A percentile compares a stretch with the other conserved stretches of the same genome.
Evolutionary conservation across 1,139 yeast species (phyloP).

Genomic region (Taphrina wiesneri): DNA sequence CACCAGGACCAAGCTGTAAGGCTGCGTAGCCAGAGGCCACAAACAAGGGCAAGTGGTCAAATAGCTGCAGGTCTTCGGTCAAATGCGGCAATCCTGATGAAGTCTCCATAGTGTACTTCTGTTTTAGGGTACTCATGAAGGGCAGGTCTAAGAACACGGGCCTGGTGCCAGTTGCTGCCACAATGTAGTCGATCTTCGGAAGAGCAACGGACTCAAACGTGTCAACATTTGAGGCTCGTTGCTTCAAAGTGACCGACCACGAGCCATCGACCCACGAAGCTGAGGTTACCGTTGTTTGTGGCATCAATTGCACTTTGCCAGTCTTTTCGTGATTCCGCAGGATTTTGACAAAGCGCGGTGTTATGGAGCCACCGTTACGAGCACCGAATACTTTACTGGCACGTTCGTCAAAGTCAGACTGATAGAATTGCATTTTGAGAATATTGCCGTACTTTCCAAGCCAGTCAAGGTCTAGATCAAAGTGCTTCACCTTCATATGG

Average conservation of each 20-base stretch:
- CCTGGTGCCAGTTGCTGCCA: constrained; percentile 52
- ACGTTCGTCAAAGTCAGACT: constrained; percentile 51
- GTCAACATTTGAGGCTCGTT: constrained; percentile 38
- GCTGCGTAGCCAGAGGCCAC: constrained; percentile 54
- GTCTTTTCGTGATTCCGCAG: constrained; percentile 46
- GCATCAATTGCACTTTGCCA: constrained; percentile 42
- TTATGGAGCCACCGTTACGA: constrained; percentile 55
- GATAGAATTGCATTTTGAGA: constrained; percentile 50
- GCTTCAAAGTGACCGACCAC: background rate
- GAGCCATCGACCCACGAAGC: background rate
- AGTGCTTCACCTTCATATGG: constrained; percentile 52
- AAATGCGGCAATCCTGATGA: constrained; percentile 52
- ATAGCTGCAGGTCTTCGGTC: constrained; percentile 54
- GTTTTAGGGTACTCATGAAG: constrained; percentile 45
- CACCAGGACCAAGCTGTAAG: constrained; percentile 53
- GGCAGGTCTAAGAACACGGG: constrained; percentile 44
- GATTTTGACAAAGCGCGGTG: constrained; percentile 52
- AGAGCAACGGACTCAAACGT: background rate
- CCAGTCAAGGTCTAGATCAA: constrained; percentile 57
- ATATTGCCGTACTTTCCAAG: constrained; percentile 55
- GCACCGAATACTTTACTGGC: constrained; percentile 51
- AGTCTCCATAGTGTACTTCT: constrained; percentile 45
- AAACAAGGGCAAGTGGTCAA: constrained; percentile 49
- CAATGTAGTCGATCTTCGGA: constrained; percentile 47
- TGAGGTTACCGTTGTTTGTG: background rate